Base-by-base conservation (phyloP, 306 rosid genomes). In the Cucurbita ficifolia region DNA sequence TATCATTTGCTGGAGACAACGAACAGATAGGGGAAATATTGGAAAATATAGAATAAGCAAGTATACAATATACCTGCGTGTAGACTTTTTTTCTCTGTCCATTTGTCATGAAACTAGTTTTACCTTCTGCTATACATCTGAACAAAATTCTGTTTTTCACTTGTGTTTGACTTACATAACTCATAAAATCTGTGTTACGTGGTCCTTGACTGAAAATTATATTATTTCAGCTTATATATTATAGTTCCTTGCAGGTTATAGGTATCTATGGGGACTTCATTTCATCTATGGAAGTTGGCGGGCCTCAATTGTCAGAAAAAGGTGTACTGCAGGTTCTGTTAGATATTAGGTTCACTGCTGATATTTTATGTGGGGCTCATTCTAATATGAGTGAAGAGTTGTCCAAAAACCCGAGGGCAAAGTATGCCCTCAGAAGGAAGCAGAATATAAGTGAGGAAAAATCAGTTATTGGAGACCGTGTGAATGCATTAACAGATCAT, bases 331-430 rank as follows among this genome's bases (percentile, higher is more conserved):
- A 94, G 83, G 81, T 94, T 71, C 71, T 94, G 76, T 84, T 94
- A 59, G 99, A 94, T 80, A 82, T 91, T 82, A 91, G 88, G 82
- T 94, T 94, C 87, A 89, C 86, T 79, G 85, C 85, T 65, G 99
- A 91, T 85, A 86, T 94, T 79, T 96, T 94, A 52, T 89, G 96
- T 29, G 97, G 97, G 58, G 88, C 92, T 58, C 89, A 89, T 86
- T 86, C 82, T 36, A 84, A 73, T 77, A 48, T 18, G 46, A 75
- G 48, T 80, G 92, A 87, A 78, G 96, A 85, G 83, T 58, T 73
- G 72, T 52, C 81, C 57, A 71, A 72, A 78, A 77, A 74, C 61
- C 78, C 51, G 52, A 91, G 83, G 83, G 70, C 82, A 29, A 94
- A 84, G 82, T 63, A 78, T 22, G 65, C 86, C 71, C 58, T 69